A percentile compares a stretch with the other conserved stretches of the same genome.
phyloP scores from a whole-genome alignment of 148 eudicot genomes.

The Vaccinium vitisidaea region DNA sequence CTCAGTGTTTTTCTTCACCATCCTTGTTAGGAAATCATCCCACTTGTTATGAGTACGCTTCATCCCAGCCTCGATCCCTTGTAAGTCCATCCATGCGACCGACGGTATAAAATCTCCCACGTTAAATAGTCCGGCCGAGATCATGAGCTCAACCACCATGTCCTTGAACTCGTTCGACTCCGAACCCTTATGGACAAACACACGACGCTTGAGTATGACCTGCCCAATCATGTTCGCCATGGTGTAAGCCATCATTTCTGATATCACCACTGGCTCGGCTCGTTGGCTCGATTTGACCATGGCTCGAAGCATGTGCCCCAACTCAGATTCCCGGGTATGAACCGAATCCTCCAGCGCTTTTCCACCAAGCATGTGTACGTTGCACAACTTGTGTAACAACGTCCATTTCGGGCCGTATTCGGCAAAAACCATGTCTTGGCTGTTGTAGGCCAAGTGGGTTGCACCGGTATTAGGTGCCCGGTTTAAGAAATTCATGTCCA shows the following conservation, averaged over 20 bases:
- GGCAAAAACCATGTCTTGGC: constrained; percentile 29
- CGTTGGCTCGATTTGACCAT: constrained; percentile 4
- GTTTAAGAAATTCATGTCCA: constrained; percentile 24
- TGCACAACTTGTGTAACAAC: constrained; percentile 23
- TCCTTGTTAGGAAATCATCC: constrained; percentile 19
- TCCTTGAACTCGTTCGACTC: constrained; percentile 27
- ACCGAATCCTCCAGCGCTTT: constrained; percentile 24
- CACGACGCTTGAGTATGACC: constrained; percentile 18
- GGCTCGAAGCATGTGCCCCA: constrained; percentile 13
- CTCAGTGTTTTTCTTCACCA: constrained; percentile 23
- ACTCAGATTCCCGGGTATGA: constrained; percentile 9
- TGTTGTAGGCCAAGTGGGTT: constrained; percentile 26
- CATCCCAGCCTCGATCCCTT: constrained; percentile 32
- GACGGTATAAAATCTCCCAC: constrained; percentile 29
- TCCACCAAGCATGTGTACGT: constrained; percentile 29
- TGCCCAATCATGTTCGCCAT: constrained; percentile 30
- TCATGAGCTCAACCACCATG: constrained; percentile 27
- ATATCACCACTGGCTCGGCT: constrained; percentile 20
- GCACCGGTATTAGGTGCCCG: constrained; percentile 29
- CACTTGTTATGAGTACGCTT: constrained; percentile 22
- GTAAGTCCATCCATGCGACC: constrained; percentile 30
- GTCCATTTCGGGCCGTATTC: constrained; percentile 31
- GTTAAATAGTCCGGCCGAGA: constrained; percentile 22
- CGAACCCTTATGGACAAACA: constrained; percentile 16
- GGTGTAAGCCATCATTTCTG: constrained; percentile 23